Evolutionary conservation across 2,329 filamentous ascomycete species (phyloP).

Genomic region (Cladophialophora exuberans): DNA sequence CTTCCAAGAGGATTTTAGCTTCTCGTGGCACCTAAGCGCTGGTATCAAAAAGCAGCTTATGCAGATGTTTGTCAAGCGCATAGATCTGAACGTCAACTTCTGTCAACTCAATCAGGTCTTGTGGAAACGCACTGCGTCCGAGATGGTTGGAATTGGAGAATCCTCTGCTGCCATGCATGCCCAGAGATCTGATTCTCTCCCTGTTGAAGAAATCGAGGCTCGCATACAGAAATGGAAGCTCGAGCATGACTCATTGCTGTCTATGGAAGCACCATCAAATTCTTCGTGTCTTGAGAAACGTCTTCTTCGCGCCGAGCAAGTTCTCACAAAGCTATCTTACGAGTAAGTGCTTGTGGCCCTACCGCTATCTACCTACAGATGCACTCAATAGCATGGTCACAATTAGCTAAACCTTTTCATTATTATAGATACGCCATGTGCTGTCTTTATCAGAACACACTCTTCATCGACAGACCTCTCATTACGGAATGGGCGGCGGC

Average conservation of each 20-base stretch:
- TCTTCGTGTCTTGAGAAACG: not conserved
- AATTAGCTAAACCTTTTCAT: not conserved
- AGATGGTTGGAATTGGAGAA: not conserved
- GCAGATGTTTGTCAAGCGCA: not conserved
- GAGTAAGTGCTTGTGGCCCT: not conserved
- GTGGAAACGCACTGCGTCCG: not conserved
- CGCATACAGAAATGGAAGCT: not conserved
- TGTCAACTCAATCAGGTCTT: not conserved
- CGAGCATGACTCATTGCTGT: not conserved
- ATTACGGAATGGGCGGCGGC: not conserved
- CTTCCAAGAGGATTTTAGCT: conserved; percentile 9
- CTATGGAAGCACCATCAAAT: not conserved
- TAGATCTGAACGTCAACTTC: not conserved
- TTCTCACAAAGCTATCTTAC: not conserved
- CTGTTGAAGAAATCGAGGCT: not conserved
- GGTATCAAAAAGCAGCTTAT: not conserved
- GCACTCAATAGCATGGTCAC: not conserved
- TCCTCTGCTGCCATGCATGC: not conserved
- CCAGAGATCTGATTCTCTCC: not conserved
- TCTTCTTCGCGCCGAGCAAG: not conserved
- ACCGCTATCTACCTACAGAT: not conserved
- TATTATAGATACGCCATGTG: not conserved
- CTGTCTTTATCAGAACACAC: not conserved
- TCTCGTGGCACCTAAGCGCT: conserved; percentile 7
- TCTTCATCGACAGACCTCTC: not conserved